phyloP scores from a whole-genome alignment of 306 rosid species.

The Gillenia trifoliata region DNA sequence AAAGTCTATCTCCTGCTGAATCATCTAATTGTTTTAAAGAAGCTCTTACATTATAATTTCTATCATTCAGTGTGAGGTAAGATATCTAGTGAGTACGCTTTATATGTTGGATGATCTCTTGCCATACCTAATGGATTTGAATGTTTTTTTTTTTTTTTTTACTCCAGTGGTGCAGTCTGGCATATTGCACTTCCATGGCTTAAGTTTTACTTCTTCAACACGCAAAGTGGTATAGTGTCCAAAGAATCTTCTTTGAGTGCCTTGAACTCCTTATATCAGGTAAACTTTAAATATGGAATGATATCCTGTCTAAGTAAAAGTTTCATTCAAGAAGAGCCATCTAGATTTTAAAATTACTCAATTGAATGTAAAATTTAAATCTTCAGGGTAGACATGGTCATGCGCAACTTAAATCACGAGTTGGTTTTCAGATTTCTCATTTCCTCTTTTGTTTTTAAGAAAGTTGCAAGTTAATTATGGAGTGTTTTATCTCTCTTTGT shows the following conservation, averaged over 20 bases:
- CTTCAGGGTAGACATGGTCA: background rate
- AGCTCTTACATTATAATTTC: slow-evolving; percentile 64
- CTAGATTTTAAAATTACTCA: background rate
- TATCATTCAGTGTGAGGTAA: slow-evolving; percentile 61
- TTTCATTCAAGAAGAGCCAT: background rate
- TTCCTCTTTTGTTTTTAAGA: too few relatives aligned
- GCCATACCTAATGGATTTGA: background rate
- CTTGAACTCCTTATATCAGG: slow-evolving; percentile 79
- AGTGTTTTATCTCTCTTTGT: background rate
- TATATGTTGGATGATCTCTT: background rate
- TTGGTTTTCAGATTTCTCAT: background rate
- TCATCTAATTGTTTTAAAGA: slow-evolving; percentile 48
- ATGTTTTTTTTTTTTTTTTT: slow-evolving; percentile 7
- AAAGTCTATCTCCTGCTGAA: slow-evolving; percentile 63
- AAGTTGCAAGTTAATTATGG: background rate
- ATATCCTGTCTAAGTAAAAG: background rate
- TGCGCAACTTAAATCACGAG: background rate
- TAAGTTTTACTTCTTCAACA: slow-evolving; percentile 64
- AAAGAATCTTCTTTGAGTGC: slow-evolving; percentile 68
- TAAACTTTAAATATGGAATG: slow-evolving; percentile 6
- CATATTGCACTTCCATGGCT: slow-evolving; percentile 74
- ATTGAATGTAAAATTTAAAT: background rate
- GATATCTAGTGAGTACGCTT: background rate
- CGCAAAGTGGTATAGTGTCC: slow-evolving; percentile 64
- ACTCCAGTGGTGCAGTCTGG: slow-evolving; percentile 67